A percentile compares a stretch with the other conserved stretches of the same genome.
These are phyloP conservation scores for Colletotrichum eleusines DNA, from an alignment of 2,329 filamentous ascomycete genomes.

Conservation along the genomic window DNA sequence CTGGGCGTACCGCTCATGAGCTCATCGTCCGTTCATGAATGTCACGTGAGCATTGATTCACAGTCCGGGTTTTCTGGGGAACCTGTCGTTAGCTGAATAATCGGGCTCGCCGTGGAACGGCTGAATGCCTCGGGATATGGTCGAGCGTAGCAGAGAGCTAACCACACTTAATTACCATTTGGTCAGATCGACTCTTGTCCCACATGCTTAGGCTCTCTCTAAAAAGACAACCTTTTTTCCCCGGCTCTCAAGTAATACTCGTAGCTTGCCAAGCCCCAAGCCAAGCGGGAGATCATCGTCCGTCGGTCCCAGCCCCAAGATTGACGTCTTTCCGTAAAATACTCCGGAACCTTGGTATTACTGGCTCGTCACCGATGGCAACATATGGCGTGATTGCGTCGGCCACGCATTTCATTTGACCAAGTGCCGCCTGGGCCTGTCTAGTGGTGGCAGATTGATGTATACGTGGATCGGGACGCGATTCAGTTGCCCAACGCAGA, in stretches of 20 bases:
- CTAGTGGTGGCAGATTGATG: slow-evolving; percentile 8
- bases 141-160: too few relatives aligned
- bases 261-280: background rate
- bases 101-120: background rate
- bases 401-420: slow-evolving; percentile 27
- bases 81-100: too few relatives aligned
- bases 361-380: slow-evolving; percentile 34
- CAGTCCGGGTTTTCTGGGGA: background rate
- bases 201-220: background rate
- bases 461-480: background rate
- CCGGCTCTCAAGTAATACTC: background rate
- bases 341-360: slow-evolving; percentile 38
- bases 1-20: background rate
- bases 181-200: background rate
- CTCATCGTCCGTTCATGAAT: background rate
- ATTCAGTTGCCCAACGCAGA: slow-evolving; percentile 17
- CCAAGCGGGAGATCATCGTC: slow-evolving; percentile 28
- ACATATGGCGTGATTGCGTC: slow-evolving; percentile 34
- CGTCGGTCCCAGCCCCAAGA: background rate
- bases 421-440: background rate
- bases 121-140: background rate
- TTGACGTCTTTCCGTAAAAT: slow-evolving; percentile 39
- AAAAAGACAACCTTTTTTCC: too few relatives aligned
- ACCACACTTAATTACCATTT: background rate
- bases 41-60: background rate